Conservation (phyloP, 495 filamentous ascomycete genomes). For the Trichoderma virens region DNA sequence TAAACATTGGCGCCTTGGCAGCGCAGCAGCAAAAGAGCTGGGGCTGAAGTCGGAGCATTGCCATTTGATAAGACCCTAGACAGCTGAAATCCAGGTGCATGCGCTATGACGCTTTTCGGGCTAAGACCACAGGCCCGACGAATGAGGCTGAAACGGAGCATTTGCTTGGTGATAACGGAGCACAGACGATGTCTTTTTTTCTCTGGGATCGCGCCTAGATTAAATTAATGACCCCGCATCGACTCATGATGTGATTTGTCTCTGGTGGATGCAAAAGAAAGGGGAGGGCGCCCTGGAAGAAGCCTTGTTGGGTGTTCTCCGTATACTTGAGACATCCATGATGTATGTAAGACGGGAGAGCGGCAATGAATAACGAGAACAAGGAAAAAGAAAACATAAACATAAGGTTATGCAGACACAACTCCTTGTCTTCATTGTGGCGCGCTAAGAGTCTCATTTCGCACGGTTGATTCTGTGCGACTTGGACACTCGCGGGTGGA, state of each 20-base stretch:
- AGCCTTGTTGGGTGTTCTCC: too few relatives aligned
- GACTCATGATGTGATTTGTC: not conserved
- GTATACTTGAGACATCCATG: too few relatives aligned
- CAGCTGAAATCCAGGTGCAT: not conserved
- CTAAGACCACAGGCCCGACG: not conserved
- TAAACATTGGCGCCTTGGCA: not conserved
- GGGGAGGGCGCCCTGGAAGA: not conserved
- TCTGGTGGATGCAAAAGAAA: not conserved
- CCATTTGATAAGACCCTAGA: not conserved
- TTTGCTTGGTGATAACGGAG: too few relatives aligned
- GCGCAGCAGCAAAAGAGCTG: not conserved
- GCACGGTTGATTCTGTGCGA: not conserved
- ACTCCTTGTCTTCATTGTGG: not conserved
- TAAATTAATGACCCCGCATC: not conserved
- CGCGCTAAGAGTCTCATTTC: not conserved
- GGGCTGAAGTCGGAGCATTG: not conserved
- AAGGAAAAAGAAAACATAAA: not conserved
- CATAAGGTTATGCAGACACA: not conserved
- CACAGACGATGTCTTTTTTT: too few relatives aligned
- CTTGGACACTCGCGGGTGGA: not conserved
- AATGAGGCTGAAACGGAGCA: not conserved
- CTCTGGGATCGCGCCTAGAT: not conserved
- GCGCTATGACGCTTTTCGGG: not conserved
- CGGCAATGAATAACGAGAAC: not conserved
- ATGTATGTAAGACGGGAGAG: not conserved